Percentiles rank a stretch among this genome's conserved stretches.
Evolutionary conservation across 495 filamentous ascomycete genomes (phyloP).

Genomic region (Penicillium robsamsonii): DNA sequence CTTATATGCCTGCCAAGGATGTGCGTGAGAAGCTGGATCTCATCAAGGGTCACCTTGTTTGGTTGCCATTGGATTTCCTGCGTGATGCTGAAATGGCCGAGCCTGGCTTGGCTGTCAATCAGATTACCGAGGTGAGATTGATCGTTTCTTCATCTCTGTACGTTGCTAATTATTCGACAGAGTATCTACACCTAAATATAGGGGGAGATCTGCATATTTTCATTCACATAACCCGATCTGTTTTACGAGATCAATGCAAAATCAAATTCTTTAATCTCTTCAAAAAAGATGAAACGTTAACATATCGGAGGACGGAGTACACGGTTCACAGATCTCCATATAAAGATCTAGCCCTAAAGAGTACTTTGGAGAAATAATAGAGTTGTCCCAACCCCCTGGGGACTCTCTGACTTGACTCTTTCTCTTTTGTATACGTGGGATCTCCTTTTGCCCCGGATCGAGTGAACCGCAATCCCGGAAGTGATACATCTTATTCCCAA

Average conservation of each 20-base stretch:
- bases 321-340: too few relatives aligned
- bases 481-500: slow-evolving; percentile 2
- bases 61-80: slow-evolving; percentile 91
- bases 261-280: background rate
- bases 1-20: slow-evolving; percentile 64
- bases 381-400: slow-evolving; percentile 27
- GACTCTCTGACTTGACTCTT: background rate
- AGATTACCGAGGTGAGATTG: slow-evolving; percentile 59
- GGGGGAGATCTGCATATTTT: background rate
- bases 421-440: background rate
- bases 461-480: background rate
- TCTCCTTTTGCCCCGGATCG: background rate
- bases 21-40: slow-evolving; percentile 71
- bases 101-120: slow-evolving; percentile 72
- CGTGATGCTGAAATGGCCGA: slow-evolving; percentile 87
- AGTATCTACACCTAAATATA: slow-evolving; percentile 42
- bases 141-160: background rate
- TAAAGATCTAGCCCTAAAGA: background rate
- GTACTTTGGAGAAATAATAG: slow-evolving; percentile 19
- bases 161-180: slow-evolving; percentile 23
- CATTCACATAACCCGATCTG: background rate
- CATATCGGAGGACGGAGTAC: background rate
- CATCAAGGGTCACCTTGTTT: slow-evolving; percentile 87
- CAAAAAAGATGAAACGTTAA: background rate
- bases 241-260: background rate